Percentiles rank a stretch among this genome's conserved stretches.
Evolutionary conservation across 2,329 filamentous ascomycete species (phyloP).

Genomic region (Aspergillus intermedius): DNA sequence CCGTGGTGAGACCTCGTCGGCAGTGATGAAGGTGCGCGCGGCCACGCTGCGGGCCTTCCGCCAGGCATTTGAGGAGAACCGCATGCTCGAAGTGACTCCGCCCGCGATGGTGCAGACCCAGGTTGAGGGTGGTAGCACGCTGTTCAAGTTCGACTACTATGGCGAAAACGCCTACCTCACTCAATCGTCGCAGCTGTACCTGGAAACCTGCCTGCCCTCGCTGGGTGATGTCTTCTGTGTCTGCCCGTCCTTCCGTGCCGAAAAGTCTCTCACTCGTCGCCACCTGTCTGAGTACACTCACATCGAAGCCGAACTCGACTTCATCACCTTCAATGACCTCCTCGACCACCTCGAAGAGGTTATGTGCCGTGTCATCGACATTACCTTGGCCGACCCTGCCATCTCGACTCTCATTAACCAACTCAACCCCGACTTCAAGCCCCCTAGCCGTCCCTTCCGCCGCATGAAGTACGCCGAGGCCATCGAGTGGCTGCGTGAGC

Average conservation of each 20-base stretch:
- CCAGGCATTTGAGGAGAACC: constrained; percentile 67
- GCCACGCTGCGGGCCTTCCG: constrained; percentile 75
- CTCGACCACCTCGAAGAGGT: constrained; percentile 80
- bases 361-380: constrained; percentile 78
- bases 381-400: constrained; percentile 65
- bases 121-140: constrained; percentile 84
- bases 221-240: constrained; percentile 96
- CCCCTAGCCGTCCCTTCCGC: constrained; percentile 77
- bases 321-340: constrained; percentile 86
- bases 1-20: constrained; percentile 74
- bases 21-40: constrained; percentile 80
- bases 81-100: constrained; percentile 76
- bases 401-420: constrained; percentile 69
- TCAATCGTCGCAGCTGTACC: constrained; percentile 93
- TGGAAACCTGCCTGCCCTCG: constrained; percentile 86
- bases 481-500: constrained; percentile 85
- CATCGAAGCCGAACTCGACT: constrained; percentile 93
- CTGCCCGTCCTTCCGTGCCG: constrained; percentile 96
- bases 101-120: constrained; percentile 92
- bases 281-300: constrained; percentile 96
- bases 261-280: constrained; percentile 89
- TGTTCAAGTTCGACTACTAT: constrained; percentile 88
- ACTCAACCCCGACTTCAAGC: constrained; percentile 85
- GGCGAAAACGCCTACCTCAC: constrained; percentile 87
- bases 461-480: constrained; percentile 94